Conservation (phyloP, 345 rosid species). For the Salix suchowensis region DNA sequence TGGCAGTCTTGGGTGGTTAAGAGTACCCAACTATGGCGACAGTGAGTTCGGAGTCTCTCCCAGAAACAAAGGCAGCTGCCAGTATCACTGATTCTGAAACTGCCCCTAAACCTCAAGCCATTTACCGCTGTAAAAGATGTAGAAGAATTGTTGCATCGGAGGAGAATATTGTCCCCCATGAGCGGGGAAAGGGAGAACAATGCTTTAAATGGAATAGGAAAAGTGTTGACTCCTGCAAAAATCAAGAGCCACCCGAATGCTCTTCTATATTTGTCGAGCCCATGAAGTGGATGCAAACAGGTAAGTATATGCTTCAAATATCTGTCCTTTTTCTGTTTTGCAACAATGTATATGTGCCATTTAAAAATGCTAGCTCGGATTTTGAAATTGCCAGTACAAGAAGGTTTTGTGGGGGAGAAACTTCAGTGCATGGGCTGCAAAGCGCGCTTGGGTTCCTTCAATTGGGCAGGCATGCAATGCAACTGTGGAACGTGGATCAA, state of each 20-base stretch:
- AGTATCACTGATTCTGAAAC: constrained; percentile 22
- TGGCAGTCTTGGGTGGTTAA: background rate
- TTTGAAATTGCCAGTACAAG: constrained; percentile 53
- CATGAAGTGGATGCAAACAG: constrained; percentile 90
- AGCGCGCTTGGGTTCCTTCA: constrained; percentile 29
- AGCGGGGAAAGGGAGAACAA: constrained; percentile 69
- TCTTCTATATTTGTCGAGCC: constrained; percentile 87
- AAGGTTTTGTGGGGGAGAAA: constrained; percentile 44
- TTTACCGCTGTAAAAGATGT: constrained; percentile 82
- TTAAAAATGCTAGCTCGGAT: constrained; percentile 1
- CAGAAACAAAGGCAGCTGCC: constrained; percentile 17
- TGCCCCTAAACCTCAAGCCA: constrained; percentile 38
- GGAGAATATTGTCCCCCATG: constrained; percentile 58
- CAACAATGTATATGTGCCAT: background rate
- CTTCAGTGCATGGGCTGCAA: constrained; percentile 28
- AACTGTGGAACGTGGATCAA: constrained; percentile 32
- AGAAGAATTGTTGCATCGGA: constrained; percentile 71
- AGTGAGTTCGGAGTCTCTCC: background rate
- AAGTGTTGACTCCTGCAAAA: constrained; percentile 28
- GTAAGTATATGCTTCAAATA: constrained; percentile 16
- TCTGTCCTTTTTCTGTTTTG: background rate
- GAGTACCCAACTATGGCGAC: background rate
- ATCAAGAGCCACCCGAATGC: constrained; percentile 44
- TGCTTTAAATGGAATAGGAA: constrained; percentile 77
- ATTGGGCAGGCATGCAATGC: constrained; percentile 38